Percentiles rank a stretch among this genome's conserved stretches.
Conservation (phyloP, 148 eudicot species). For the Diospyros kaki region DNA sequence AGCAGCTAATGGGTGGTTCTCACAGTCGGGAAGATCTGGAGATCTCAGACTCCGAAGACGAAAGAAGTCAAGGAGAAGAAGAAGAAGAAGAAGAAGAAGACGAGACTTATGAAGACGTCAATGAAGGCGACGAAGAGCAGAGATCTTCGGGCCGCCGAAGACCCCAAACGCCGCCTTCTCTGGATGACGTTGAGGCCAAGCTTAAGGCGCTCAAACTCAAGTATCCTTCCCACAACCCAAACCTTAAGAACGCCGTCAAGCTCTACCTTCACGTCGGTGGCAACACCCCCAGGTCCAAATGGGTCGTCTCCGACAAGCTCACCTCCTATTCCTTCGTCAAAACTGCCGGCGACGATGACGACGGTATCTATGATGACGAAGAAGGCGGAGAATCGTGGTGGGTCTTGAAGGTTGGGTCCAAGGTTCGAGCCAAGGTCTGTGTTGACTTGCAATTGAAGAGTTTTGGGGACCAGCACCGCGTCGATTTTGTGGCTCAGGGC, state of each 20-base stretch:
- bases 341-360: neutral
- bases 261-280: conserved; percentile 59
- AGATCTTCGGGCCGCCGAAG: conserved; percentile 16
- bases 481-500: conserved; percentile 52
- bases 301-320: conserved; percentile 43
- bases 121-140: conserved; percentile 24
- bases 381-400: conserved; percentile 22
- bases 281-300: conserved; percentile 45
- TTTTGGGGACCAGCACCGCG: conserved; percentile 44
- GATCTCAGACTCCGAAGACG: conserved; percentile 55
- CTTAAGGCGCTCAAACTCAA: conserved; percentile 67
- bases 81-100: conserved; percentile 25
- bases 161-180: conserved; percentile 42
- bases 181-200: conserved; percentile 59
- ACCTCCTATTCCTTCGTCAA: conserved; percentile 39
- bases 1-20: conserved; percentile 45
- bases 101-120: conserved; percentile 26
- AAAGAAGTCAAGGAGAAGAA: conserved; percentile 17
- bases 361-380: conserved; percentile 20
- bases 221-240: conserved; percentile 34
- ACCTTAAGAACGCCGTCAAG: conserved; percentile 41
- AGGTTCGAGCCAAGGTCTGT: conserved; percentile 39
- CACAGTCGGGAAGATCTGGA: conserved; percentile 64
- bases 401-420: conserved; percentile 48
- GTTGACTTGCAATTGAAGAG: conserved; percentile 50